phyloP scores from a whole-genome alignment of 768 basidiomycete genomes.

The Tylopilus felleus region DNA sequence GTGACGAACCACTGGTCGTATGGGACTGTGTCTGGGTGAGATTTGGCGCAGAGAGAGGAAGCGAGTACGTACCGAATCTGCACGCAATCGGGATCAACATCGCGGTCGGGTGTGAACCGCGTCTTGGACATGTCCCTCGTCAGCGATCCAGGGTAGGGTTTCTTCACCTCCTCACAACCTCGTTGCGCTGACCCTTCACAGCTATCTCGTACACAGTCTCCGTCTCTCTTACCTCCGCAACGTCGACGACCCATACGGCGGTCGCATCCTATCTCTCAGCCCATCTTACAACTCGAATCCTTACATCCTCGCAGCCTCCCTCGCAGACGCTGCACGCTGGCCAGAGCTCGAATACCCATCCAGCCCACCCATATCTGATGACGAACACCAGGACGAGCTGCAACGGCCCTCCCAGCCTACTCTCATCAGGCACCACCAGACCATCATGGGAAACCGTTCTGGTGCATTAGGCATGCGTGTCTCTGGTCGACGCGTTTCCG shows the following conservation, averaged over 20 bases:
- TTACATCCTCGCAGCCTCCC: conserved; percentile 74
- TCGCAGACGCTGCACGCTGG: conserved; percentile 79
- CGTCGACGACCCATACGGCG: conserved; percentile 82
- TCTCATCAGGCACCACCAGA: conserved; percentile 75
- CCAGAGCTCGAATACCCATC: conserved; percentile 74
- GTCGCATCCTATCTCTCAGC: conserved; percentile 76
- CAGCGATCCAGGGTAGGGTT: conserved; percentile 56
- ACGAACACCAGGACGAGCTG: conserved; percentile 46
- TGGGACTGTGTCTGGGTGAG: conserved; percentile 41
- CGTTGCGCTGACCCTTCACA: conserved; percentile 19
- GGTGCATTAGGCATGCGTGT: conserved; percentile 80
- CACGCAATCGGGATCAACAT: conserved; percentile 47
- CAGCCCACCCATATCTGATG: conserved; percentile 71
- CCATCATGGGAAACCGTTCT: conserved; percentile 74
- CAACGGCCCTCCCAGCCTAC: conserved; percentile 2
- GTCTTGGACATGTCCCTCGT: conserved; percentile 52
- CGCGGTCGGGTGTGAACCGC: not conserved
- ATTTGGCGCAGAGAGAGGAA: not conserved
- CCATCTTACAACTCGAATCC: conserved; percentile 77
- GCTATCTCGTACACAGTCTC: conserved; percentile 78
- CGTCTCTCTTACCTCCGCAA: conserved; percentile 86
- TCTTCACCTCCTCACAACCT: not conserved
- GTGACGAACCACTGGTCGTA: conserved; percentile 80
- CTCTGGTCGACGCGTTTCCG: conserved; percentile 55
- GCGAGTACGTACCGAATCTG: conserved; percentile 47